Evolutionary conservation across 352 stramenopile genomes (phyloP), one percentile per base, ranked within the genome.

Genomic region (Thraustochytrium striatum): DNA sequence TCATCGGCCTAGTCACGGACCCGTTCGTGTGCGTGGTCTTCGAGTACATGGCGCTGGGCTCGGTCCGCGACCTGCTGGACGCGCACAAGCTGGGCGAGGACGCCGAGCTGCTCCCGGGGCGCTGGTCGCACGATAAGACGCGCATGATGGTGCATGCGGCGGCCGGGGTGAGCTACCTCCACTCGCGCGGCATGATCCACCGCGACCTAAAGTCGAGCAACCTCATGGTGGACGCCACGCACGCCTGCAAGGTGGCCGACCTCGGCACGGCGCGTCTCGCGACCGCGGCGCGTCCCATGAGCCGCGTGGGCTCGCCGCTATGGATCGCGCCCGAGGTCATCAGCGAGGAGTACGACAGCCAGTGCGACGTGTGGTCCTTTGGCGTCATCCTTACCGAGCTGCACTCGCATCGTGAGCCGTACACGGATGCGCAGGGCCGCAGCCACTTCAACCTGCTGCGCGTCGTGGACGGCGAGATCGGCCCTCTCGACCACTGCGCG

Each of bases 191-290:
- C 25, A 83, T 83, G 53, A 79, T 83, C 32, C 79, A 83, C 57
- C 72, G 73, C 43, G 79, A 83, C 59, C 73, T 83, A 38, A 83
- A 83, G 38, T 72, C 55, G 2, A 69, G 57, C 53, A 93, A 92
- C 59, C 90, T 93, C 75, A 70, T 93, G 25, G 83, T 93, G 2
- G 69, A 79, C 69, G n/a, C 38, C 13, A 79, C 69, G 33, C 69
- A 79, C 8, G 69, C 69, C 32, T 47, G 72, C 35, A 79, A 79
- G 57, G 69, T 79, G 7, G 69, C 69, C 16, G 69, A 79, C 55
- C 57, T 79, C n/a, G 69, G 69, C n/a, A 79, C 69, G 30, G 69
- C 69, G 35, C 69, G 69, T 13, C 25, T 65, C n/a, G 16, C 59
- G n/a, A 33, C 55, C 11, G 3, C 36, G 28, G 28, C 59, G 36